Base-by-base conservation (phyloP, 2,329 filamentous ascomycete species). In the Aspergillus tanneri region DNA sequence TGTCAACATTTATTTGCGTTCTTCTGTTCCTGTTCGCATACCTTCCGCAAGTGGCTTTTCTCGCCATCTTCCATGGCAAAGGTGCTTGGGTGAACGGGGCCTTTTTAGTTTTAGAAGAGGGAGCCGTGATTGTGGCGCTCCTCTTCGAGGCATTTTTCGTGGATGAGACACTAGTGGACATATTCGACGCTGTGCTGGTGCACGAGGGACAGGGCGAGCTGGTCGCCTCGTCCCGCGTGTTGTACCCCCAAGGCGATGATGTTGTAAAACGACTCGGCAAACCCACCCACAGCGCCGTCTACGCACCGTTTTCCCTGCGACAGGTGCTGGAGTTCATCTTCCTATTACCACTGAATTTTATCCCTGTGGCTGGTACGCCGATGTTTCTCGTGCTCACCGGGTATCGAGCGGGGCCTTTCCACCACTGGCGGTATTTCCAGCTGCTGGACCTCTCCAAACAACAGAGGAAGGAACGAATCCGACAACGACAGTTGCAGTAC, bases 381-480 rank as follows among this genome's bases (percentile, higher is more conserved):
- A 78, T 93, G 53, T 99, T 96, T 67, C 80, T 99, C 52, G 71
- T 96, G 47, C 79, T 96, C 56, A 96, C 91, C 0, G 93, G 92
- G 1, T 89, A 91, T 38, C 80, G 92, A 21, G 83, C 90, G 4
- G 92, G 93, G 0, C 93, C 92, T 24, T 81, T 97, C 22, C 86
- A 93, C 46, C 91, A 96, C 60, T 93, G 91, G 76, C 79, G 93
- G 49, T 96, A 93, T 77, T 96, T 91, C 66, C 82, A 90, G 61
- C 76, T 99, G 40, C 78, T 85, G 32, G 88, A 85, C 0, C 77
- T 95, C 55, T 80, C 80, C 32, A 90, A 85, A 67, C 84, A 86
- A 59, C 82, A 95, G 64, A 79, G 83, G 54, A 88, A 88, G 60
- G 75, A 74, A 22, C 89, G 87, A 59, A 81, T 92, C 22, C 78